Evolutionary conservation across 441 rosid genomes (phyloP), one percentile per base, ranked within the genome.

Genomic region (Brassica hybrid): DNA sequence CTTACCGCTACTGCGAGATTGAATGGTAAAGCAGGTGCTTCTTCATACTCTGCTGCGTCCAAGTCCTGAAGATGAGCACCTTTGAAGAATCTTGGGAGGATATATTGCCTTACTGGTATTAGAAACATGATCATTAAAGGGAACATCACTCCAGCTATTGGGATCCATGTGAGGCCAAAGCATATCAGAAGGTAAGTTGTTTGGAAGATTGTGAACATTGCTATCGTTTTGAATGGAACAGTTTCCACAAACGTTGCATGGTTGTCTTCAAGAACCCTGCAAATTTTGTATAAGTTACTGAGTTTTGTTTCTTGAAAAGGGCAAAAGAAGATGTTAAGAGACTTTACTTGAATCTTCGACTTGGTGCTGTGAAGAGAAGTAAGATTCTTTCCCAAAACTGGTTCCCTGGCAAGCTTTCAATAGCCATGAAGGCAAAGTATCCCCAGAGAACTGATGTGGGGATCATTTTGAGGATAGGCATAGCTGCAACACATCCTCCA

Each of bases 361-460:
- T 90, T 27, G 97, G 97, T 2, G 92, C 91, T 0, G 97, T 94
- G 90, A 94, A 91, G 67, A 92, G 97, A 76, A 94, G 79, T 30
- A 94, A 69, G 82, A 94, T 94, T 80, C 97, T 83, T 84, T 94
- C 97, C 97, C 98, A 92, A 58, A 94, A 94, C 65, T 92, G 97
- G 80, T 94, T 94, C 3, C 98, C 97, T 0, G 97, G 98, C 65
- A 94, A 85, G 79, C 97, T 92, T 80, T 94, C 98, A 12, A 92
- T 92, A 6, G 98, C 97, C 97, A 94, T 94, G 88, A 88, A 94
- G 4, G 98, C 98, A n/a, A 94, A 90, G 80, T 92, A 94, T 12
- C 98, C 98, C 98, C 97, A 94, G 7, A 94, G 92, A 54, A 94
- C 98, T 6, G 98, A 87, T 7, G 97, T 91, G 6, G 98, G 97